Conservation (phyloP, 2,329 filamentous ascomycete species). For the Colletotrichum tofieldiae region DNA sequence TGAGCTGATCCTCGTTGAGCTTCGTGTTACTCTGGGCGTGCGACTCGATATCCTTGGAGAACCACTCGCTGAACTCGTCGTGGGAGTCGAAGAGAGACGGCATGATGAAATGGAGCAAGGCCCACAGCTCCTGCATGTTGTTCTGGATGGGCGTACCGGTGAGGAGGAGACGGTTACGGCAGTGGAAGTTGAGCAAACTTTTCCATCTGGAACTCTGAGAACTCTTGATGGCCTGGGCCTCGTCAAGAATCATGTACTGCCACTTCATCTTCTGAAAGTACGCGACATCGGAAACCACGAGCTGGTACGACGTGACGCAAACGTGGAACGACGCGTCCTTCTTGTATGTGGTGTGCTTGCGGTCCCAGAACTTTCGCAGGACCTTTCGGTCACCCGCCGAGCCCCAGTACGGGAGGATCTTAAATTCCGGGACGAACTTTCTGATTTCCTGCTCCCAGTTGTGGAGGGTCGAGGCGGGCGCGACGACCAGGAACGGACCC, state of each 20-base stretch:
- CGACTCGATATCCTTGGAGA: slow-evolving; percentile 96
- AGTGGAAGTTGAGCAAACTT: slow-evolving; percentile 92
- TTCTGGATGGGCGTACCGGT: slow-evolving; percentile 99
- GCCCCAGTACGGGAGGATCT: slow-evolving; percentile 98
- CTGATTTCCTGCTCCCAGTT: slow-evolving; percentile 99
- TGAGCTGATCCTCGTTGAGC: slow-evolving; percentile 97
- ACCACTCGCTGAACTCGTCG: slow-evolving; percentile 95
- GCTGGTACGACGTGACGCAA: slow-evolving; percentile 95
- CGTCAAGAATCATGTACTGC: slow-evolving; percentile 99
- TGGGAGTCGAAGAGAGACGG: slow-evolving; percentile 97
- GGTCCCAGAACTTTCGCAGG: slow-evolving; percentile 98
- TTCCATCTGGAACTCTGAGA: slow-evolving; percentile 98
- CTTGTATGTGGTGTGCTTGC: slow-evolving; percentile 96
- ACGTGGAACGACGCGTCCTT: slow-evolving; percentile 96
- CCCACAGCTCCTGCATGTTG: slow-evolving; percentile 99
- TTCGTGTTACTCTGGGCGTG: slow-evolving; percentile 99
- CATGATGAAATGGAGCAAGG: slow-evolving; percentile 99
- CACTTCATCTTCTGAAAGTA: slow-evolving; percentile 99
- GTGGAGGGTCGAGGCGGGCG: slow-evolving; percentile 95
- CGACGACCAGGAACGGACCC: slow-evolving; percentile 97
- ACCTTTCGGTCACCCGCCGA: slow-evolving; percentile 95
- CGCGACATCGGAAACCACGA: slow-evolving; percentile 94
- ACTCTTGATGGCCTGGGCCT: slow-evolving; percentile 99
- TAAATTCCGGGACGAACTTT: slow-evolving; percentile 93
- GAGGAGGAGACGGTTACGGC: slow-evolving; percentile 91